Base-by-base conservation (phyloP, 139 green algal genomes). In the Pseudopediastrum boryanum region DNA sequence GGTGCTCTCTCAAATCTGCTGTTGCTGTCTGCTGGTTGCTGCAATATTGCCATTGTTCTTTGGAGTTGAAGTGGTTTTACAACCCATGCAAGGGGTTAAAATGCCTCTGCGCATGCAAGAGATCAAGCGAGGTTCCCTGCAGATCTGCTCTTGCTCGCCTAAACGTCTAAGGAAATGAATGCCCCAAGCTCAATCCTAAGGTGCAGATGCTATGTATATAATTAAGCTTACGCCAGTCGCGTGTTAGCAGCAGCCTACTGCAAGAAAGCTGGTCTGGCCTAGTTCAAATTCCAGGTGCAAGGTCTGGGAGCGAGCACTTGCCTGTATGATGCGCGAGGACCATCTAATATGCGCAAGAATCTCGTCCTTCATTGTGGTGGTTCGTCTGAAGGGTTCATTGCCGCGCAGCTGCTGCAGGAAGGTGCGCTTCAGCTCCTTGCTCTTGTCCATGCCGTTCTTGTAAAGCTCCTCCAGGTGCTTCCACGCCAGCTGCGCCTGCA, bases 311-410 rank as follows among this genome's bases (percentile, higher is more conserved):
- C n/a, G n/a, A 21, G 19, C 4, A 23, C 69, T 46, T n/a, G 64
- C 69, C 46, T 50, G 31, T 25, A 64, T 21, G 25, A 76, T 64
- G 46, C 46, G 69, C 12, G 69, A 65, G 10, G 46, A 65, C 69
- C 69, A 76, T 7, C 69, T 46, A 4, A 66, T 19, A 52, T 66
- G 71, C 29, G 71, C 50, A 36, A 78, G 33, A 36, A 58, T 12
- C 51, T 78, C 71, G 46, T 78, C 71, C n/a, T 43, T 66, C 33
- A 66, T 7, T 2, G 33, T 66, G 21, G 50, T n/a, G 7, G 52
- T 66, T 7, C 21, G 50, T 23, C 61, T 66, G 21, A 64, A 66
- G 29, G 50, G 38, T 19, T 43, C 12, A n/a, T 38, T 78, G 5
- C 71, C 50, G 8, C 62, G 51, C 52, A 78, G 10, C 35, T 66